Conservation (phyloP, 345 rosid genomes). For the Arabidopsis thaliana region TAIR10.1 NC_003071.7:9042501-9043000, state of each 20-base stretch:
- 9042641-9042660: constrained; percentile 40
- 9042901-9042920: constrained; percentile 7
- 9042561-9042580: constrained; percentile 27
- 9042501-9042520: constrained; percentile 47
- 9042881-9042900: constrained; percentile 60
- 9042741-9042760: constrained; percentile 43
- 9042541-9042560: constrained; percentile 42
- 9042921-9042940: neutral
- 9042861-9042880: constrained; percentile 64
- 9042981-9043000: neutral
- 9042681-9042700: constrained; percentile 39
- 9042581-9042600: constrained; percentile 56
- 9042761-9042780: neutral
- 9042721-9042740: constrained; percentile 59
- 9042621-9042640: constrained; percentile 50
- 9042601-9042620: constrained; percentile 59
- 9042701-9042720: constrained; percentile 43
- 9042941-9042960: constrained; percentile 19
- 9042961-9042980: neutral
- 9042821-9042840: constrained; percentile 88
- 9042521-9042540: constrained; percentile 13
- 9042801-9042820: constrained; percentile 26
- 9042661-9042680: constrained; percentile 35
- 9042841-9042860: constrained; percentile 83
- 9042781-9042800: neutral